Percentiles rank a stretch among this genome's conserved stretches.
phyloP scores from a whole-genome alignment of 371 early-diverging fungal species.

The Apophysomyces elegans region DNA sequence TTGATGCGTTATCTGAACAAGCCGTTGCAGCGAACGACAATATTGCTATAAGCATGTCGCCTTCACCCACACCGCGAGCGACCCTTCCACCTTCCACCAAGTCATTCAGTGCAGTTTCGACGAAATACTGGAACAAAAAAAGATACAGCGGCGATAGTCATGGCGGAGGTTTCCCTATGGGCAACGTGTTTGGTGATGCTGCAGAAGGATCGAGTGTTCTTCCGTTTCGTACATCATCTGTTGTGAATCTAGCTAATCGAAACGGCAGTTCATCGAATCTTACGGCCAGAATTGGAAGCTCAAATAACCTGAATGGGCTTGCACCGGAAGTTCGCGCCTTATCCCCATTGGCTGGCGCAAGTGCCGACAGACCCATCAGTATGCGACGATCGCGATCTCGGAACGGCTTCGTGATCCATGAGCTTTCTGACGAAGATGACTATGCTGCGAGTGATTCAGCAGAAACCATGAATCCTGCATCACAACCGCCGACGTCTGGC shows the following conservation, averaged over 20 bases:
- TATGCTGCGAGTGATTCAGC: conserved; percentile 6
- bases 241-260: conserved; percentile 27
- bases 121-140: conserved; percentile 34
- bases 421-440: conserved; percentile 15
- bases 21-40: conserved; percentile 7
- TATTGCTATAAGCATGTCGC: conserved; percentile 19
- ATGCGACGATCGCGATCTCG: conserved; percentile 12
- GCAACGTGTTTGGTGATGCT: neutral
- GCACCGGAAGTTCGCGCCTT: conserved; percentile 1
- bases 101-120: conserved; percentile 22
- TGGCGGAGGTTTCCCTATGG: conserved; percentile 18
- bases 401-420: conserved; percentile 17
- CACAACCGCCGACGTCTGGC: neutral
- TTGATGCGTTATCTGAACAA: conserved; percentile 20
- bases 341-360: neutral
- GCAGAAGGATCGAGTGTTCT: conserved; percentile 17
- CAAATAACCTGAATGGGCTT: neutral
- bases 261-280: conserved; percentile 11
- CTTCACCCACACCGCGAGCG: conserved; percentile 4
- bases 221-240: conserved; percentile 28
- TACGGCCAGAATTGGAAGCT: conserved; percentile 3
- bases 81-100: conserved; percentile 20
- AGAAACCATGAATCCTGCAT: neutral
- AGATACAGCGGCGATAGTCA: conserved; percentile 40
- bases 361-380: neutral